These are phyloP conservation scores for Phytophthora europaea DNA, from an alignment of 352 stramenopile genomes.

Conservation along the genomic window DNA sequence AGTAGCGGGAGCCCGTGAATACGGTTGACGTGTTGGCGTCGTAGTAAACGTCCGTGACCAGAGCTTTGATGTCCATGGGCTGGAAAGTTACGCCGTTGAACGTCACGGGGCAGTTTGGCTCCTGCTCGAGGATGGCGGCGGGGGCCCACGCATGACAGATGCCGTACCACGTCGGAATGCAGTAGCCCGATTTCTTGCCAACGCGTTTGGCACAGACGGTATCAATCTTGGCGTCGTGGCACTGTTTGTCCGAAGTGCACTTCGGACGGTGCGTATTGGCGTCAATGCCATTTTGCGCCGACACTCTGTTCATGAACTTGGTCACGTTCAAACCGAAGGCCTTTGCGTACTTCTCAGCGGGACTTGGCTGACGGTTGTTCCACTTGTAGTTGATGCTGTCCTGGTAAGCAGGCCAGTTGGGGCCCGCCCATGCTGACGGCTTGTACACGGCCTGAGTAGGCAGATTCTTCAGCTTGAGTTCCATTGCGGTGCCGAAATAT, in stretches of 20 bases:
- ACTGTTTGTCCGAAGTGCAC: slow-evolving; percentile 30
- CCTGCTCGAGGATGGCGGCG: slow-evolving; percentile 39
- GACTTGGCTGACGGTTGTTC: slow-evolving; percentile 32
- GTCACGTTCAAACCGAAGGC: slow-evolving; percentile 44
- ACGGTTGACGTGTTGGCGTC: slow-evolving; percentile 18
- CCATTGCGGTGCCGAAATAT: slow-evolving; percentile 13
- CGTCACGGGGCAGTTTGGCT: slow-evolving; percentile 42
- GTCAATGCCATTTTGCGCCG: slow-evolving; percentile 35
- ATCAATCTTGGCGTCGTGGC: slow-evolving; percentile 17
- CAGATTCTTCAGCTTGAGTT: slow-evolving; percentile 32
- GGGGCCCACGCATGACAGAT: slow-evolving; percentile 43
- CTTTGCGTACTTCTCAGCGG: slow-evolving; percentile 52
- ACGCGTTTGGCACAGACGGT: slow-evolving; percentile 36
- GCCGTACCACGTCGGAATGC: slow-evolving; percentile 42
- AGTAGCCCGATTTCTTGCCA: slow-evolving; percentile 28
- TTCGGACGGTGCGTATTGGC: slow-evolving; percentile 6
- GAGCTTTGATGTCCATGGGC: slow-evolving; percentile 47
- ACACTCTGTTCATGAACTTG: slow-evolving; percentile 46
- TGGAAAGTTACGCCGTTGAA: slow-evolving; percentile 48
- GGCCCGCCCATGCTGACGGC: slow-evolving; percentile 14
- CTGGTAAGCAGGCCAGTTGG: slow-evolving; percentile 56
- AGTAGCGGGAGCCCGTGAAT: slow-evolving; percentile 39
- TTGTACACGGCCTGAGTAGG: slow-evolving; percentile 2
- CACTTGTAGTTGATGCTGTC: slow-evolving; percentile 68
- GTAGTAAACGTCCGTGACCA: slow-evolving; percentile 44